A percentile compares a stretch with the other conserved stretches of the same genome.
Conservation (phyloP, 1,284 basidiomycete species). For the Heterobasidion irregulare region DNA sequence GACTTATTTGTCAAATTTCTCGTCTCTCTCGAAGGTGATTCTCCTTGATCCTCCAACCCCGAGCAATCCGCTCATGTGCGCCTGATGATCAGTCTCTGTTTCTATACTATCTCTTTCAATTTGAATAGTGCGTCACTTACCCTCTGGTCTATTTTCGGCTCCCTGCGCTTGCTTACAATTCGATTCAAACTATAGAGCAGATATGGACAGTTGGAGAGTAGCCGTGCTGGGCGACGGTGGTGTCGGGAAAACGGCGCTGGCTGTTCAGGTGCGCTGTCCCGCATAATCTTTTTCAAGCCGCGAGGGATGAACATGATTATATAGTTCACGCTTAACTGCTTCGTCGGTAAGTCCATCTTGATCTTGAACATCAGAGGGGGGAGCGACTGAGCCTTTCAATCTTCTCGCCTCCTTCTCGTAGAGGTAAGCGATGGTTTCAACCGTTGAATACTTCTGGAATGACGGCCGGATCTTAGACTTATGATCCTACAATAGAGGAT, state of each 20-base stretch:
- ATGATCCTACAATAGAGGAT: constrained; percentile 92
- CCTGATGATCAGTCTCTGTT: constrained; percentile 15
- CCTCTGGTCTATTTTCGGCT: constrained; percentile 7
- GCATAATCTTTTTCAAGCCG: neutral
- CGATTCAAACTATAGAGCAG: constrained; percentile 20
- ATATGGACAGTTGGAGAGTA: constrained; percentile 87
- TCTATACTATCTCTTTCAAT: constrained; percentile 13
- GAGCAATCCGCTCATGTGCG: constrained; percentile 14
- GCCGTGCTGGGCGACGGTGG: constrained; percentile 96
- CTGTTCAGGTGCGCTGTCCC: constrained; percentile 70
- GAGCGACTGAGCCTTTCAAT: constrained; percentile 4
- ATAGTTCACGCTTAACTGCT: constrained; percentile 88
- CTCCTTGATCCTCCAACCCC: constrained; percentile 17
- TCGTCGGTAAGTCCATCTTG: constrained; percentile 59
- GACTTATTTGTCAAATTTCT: constrained; percentile 8
- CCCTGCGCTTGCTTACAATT: constrained; percentile 17
- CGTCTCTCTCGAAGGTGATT: constrained; percentile 11
- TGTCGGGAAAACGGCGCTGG: constrained; percentile 95
- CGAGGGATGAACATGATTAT: constrained; percentile 6
- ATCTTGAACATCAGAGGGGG: constrained; percentile 6
- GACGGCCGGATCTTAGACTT: constrained; percentile 43
- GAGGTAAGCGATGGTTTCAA: neutral
- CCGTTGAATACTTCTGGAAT: neutral
- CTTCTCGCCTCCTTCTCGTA: constrained; percentile 12
- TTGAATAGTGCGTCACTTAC: constrained; percentile 18